Evolutionary conservation across 495 filamentous ascomycete genomes (phyloP).

Genomic region (Trichoderma gamsii): DNA sequence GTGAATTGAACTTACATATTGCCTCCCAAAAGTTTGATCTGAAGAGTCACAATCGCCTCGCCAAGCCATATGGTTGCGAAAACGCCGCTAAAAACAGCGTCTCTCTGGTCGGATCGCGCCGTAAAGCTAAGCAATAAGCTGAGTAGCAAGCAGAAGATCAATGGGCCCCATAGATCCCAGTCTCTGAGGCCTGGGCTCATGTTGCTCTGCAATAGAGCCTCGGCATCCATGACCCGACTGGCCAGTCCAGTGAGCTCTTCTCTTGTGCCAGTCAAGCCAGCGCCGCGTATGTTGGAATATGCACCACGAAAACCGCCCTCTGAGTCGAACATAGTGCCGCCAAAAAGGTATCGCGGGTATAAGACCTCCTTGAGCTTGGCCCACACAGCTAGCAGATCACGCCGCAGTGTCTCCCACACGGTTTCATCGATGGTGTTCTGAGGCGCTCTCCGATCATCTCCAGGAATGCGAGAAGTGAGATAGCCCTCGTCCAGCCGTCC

Average conservation of each 20-base stretch:
- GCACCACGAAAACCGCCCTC: slow-evolving; percentile 48
- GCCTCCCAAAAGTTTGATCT: slow-evolving; percentile 94
- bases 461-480: slow-evolving; percentile 82
- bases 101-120: slow-evolving; percentile 69
- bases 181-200: slow-evolving; percentile 86
- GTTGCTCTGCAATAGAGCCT: slow-evolving; percentile 62
- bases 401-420: slow-evolving; percentile 89
- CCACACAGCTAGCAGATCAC: slow-evolving; percentile 90
- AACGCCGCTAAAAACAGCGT: slow-evolving; percentile 86
- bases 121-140: slow-evolving; percentile 77
- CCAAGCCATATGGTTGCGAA: slow-evolving; percentile 97
- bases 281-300: slow-evolving; percentile 44
- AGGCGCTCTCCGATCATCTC: slow-evolving; percentile 89
- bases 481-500: slow-evolving; percentile 53
- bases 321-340: slow-evolving; percentile 63
- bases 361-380: slow-evolving; percentile 97
- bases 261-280: slow-evolving; percentile 47
- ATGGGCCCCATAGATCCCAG: slow-evolving; percentile 96
- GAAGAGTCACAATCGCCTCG: slow-evolving; percentile 93
- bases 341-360: slow-evolving; percentile 90
- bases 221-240: slow-evolving; percentile 58
- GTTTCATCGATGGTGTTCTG: slow-evolving; percentile 94
- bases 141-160: slow-evolving; percentile 86
- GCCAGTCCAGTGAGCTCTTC: slow-evolving; percentile 55
- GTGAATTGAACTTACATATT: slow-evolving; percentile 72